These are phyloP conservation scores for Puccinia horiana DNA, from an alignment of 1,284 basidiomycete genomes.

Conservation along the genomic window DNA sequence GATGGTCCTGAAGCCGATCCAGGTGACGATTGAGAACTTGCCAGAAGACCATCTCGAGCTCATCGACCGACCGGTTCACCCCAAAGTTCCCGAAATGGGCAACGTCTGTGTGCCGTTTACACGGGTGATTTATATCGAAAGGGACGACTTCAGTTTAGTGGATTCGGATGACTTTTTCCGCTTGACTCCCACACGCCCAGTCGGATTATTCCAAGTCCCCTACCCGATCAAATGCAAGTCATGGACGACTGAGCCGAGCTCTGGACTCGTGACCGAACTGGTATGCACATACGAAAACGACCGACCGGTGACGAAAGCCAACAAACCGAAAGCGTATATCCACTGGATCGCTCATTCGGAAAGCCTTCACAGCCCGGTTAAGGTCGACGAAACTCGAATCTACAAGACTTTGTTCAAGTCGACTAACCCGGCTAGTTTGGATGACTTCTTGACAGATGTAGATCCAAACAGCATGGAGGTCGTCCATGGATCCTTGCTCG, in stretches of 20 bases:
- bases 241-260: slow-evolving; percentile 72
- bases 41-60: slow-evolving; percentile 79
- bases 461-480: slow-evolving; percentile 77
- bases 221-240: slow-evolving; percentile 90
- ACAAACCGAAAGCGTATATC: slow-evolving; percentile 90
- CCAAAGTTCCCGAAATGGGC: slow-evolving; percentile 87
- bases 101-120: slow-evolving; percentile 82
- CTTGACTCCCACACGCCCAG: slow-evolving; percentile 92
- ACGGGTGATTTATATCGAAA: slow-evolving; percentile 86
- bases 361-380: slow-evolving; percentile 75
- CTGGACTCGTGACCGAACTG: slow-evolving; percentile 76
- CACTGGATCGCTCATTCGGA: slow-evolving; percentile 94
- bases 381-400: slow-evolving; percentile 83
- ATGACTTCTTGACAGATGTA: slow-evolving; percentile 75
- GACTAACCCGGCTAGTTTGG: slow-evolving; percentile 75
- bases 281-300: slow-evolving; percentile 70
- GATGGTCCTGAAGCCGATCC: slow-evolving; percentile 89
- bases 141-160: slow-evolving; percentile 86
- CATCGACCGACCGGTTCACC: slow-evolving; percentile 89
- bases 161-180: slow-evolving; percentile 94
- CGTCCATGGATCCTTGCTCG: slow-evolving; percentile 77
- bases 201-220: slow-evolving; percentile 94
- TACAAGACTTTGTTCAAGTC: slow-evolving; percentile 93
- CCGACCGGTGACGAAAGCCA: slow-evolving; percentile 63
- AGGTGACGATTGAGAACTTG: slow-evolving; percentile 86